Conservation (phyloP, 768 basidiomycete genomes). For the Pleurotus tuber-regium region DNA sequence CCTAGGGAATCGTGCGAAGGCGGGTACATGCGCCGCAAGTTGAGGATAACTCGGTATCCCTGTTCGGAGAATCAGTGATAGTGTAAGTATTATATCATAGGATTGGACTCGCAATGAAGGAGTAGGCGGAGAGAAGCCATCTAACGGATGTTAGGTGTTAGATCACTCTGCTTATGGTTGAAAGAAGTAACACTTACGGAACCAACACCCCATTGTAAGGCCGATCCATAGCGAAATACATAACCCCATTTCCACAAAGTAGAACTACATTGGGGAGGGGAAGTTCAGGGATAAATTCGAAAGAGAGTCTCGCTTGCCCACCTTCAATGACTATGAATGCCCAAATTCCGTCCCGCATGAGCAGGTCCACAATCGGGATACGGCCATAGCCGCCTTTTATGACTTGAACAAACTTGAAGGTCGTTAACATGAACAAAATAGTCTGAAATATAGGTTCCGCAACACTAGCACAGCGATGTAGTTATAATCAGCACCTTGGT, state of each 20-base stretch:
- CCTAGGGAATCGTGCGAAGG: too few relatives aligned
- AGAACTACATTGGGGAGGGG: too few relatives aligned
- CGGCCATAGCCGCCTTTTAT: conserved; percentile 14
- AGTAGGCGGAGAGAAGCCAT: conserved; percentile 3
- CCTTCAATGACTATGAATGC: conserved; percentile 17
- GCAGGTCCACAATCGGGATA: conserved; percentile 9
- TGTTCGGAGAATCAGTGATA: too few relatives aligned
- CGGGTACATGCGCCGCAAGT: too few relatives aligned
- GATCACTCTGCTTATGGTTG: background rate
- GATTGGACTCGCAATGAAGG: conserved; percentile 1
- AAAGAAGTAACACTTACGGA: background rate
- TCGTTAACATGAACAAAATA: conserved; percentile 17
- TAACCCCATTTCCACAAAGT: background rate
- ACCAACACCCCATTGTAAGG: background rate
- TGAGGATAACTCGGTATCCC: background rate
- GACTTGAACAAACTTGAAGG: conserved; percentile 13
- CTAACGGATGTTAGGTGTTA: background rate
- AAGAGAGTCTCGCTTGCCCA: background rate
- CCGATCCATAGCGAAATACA: background rate
- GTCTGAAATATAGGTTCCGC: conserved; percentile 9
- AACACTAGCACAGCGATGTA: too few relatives aligned
- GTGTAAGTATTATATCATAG: too few relatives aligned
- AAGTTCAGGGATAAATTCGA: too few relatives aligned
- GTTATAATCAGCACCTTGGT: too few relatives aligned
- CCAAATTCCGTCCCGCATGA: conserved; percentile 18